Evolutionary conservation across 2,329 filamentous ascomycete genomes (phyloP), one percentile per base, ranked within the genome.

Genomic region (Sclerotinia minor): DNA sequence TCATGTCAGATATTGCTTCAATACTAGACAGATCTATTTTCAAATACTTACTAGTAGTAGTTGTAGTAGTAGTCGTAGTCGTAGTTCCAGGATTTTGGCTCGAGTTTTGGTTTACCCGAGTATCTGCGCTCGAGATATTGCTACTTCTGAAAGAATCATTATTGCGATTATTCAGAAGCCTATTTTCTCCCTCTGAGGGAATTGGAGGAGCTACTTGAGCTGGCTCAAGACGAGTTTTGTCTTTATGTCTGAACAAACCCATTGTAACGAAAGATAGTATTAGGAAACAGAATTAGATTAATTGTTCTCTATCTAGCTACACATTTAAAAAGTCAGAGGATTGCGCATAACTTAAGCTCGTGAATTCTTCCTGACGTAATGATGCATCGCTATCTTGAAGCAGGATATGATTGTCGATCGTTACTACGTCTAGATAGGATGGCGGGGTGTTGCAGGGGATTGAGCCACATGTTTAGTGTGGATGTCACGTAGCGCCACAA

Each of bases 61-160:
- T 65, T 26, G 66, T 68, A 0, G 38, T 44, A 17, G 61, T 58
- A 19, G 52, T 68, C 15, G 52, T 67, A 21, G 38, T 64, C 35
- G 60, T 65, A n/a, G 64, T 66, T 47, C 64, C 64, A 3, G 26
- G 29, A 35, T 32, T 38, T 38, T 38, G 38, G 11, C 6, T 38
- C 13, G 38, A 13, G 41, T 59, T 44, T 44, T 50, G 44, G 45
- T 67, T 65, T 21, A 68, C 21, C 29, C 60, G 60, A 53, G 60
- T 68, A 57, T 68, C 66, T 64, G 66, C 60, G 35, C 52, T 65
- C 47, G 66, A 68, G 5, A 68, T 50, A 52, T 68, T 68, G 45
- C 66, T 68, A 64, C 66, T 65, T 63, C 35, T 52, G 29, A 63
- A 67, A 1, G 57, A 67, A 38, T 67, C 65, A 38, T 67, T 63